Evolutionary conservation across 306 rosid species (phyloP), one percentile per base, ranked within the genome.

Genomic region (Rosa lucieae): DNA sequence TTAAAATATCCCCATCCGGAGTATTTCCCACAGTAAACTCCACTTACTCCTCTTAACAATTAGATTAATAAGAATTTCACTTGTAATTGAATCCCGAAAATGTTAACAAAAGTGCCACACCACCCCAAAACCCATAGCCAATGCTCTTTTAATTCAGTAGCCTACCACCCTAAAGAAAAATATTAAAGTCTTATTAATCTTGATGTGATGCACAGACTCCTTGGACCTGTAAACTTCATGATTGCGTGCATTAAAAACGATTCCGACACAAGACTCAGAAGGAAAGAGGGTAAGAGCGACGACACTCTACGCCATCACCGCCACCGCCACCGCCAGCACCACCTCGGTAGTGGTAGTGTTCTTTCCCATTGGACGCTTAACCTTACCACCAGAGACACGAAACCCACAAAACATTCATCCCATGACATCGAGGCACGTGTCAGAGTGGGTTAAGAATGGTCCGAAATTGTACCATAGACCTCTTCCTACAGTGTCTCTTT

Each of bases 191-290:
- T 77, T 17, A 39, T 56, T 68, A 23, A 66, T 26, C n/a, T 72
- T 80, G 78, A 72, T 84, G 81, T 77, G 84, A 77, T 80, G 82
- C 69, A 43, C 72, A 59, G 44, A 32, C 18, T 78, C 59, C 37
- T 44, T 69, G 90, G 86, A 87, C 83, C 83, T 77, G 85, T 77
- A 70, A 56, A 68, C 40, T 84, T 79, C 15, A 87, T 87, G 86
- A 84, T 87, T 87, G 84, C 86, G 43, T 84, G 88, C 86, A 84
- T 80, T 82, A 74, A 82, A 55, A 53, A 78, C 47, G 74, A 76
- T 68, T 26, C 75, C 53, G 75, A 79, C 66, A 65, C 46, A 70
- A 12, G 2, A 18, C 29, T 7, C 63, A 51, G 53, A 67, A 48
- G 8, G 15, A 52, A 67, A 56, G n/a, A 8, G 29, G 1, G 29